phyloP scores from a whole-genome alignment of 129 eudicot genomes.

The Centella asiatica region DNA sequence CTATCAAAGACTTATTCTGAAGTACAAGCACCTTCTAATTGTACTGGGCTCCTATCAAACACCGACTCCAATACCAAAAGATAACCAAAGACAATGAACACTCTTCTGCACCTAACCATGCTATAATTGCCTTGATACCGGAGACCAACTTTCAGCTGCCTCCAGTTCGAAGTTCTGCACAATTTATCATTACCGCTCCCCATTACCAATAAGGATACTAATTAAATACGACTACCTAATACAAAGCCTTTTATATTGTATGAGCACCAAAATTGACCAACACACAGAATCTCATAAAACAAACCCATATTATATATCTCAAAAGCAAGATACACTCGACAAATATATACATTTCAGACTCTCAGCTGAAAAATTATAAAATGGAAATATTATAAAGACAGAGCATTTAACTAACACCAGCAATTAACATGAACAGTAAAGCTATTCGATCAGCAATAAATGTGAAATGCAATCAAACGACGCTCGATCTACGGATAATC shows the following conservation, averaged over 20 bases:
- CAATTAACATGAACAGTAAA: constrained; percentile 2
- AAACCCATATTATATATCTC: neutral
- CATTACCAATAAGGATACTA: constrained; percentile 3
- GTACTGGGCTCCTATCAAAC: constrained; percentile 8
- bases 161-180: constrained; percentile 35
- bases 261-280: neutral
- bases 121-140: constrained; percentile 24
- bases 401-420: neutral
- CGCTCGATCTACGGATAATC: constrained; percentile 18
- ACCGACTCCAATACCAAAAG: too few relatives aligned
- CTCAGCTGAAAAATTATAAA: neutral
- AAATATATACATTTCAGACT: neutral
- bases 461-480: constrained; percentile 1
- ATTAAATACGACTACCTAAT: neutral
- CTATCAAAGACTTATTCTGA: constrained; percentile 12
- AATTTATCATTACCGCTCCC: constrained; percentile 7
- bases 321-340: neutral
- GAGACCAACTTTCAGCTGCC: constrained; percentile 19
- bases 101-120: constrained; percentile 37
- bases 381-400: neutral
- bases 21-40: constrained; percentile 25
- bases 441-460: constrained; percentile 7
- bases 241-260: neutral
- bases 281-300: constrained; percentile 1
- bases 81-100: constrained; percentile 16